Base-by-base conservation (phyloP, 1,139 yeast species). In the Kazachstania sp. region DNA sequence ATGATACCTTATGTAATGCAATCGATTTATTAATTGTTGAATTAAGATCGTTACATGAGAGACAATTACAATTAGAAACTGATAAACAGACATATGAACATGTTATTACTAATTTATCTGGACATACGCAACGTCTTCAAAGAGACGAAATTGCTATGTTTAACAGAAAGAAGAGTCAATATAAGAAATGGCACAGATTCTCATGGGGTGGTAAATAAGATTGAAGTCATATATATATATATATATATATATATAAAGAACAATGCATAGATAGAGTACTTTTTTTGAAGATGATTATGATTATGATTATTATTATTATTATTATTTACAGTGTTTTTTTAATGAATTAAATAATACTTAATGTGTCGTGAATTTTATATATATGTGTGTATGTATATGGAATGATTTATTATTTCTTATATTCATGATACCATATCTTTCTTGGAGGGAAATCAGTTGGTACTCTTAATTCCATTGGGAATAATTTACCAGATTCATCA, bases 371-470 rank as follows among this genome's bases (percentile, higher is more conserved):
- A n/a, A n/a, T n/a, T n/a, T n/a, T n/a, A n/a, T n/a, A n/a, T n/a
- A 37, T 37, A 9, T 37, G 12, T 37, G 19, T 23, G 11, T 19
- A 37, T 19, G 6, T 26, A 9, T 38, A n/a, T 12, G n/a, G n/a
- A 19, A 23, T 9, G 12, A 16, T 30, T 30, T 39, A 40, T 16
- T 38, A 19, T 37, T 46, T 44, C 19, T 43, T 48, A 35, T 47
- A 48, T 13, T 50, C 46, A 30, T 48, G 43, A 28, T 45, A 45
- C 51, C 51, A 48, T 26, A 46, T 32, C 52, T 77, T 75, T 59
- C 78, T 80, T 37, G 97, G 84, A n/a, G 98, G 98, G 53, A 73
- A 86, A 48, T 88, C 95, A 1, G 95, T 85, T 32, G 98, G 97
- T 4, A 86, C 79, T 62, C 95, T 78, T 70, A 87, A 66, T 59